These are phyloP conservation scores for Gnaphalium uliginosum DNA, from an alignment of 129 eudicot genomes.

Conservation along the genomic window DNA sequence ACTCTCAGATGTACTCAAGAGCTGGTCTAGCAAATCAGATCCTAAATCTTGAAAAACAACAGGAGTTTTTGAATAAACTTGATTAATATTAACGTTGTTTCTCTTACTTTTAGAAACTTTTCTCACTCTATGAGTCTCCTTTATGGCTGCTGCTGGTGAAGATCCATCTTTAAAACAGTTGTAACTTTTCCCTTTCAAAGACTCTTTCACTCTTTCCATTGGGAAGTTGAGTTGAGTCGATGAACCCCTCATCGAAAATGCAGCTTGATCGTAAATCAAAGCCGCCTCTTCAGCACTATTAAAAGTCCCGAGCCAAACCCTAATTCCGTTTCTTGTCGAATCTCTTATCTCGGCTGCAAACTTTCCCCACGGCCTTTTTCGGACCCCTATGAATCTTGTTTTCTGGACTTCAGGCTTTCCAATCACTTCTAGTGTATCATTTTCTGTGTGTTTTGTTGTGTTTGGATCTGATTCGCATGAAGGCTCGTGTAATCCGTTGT, in stretches of 20 bases:
- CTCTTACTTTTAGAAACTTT: constrained; percentile 12
- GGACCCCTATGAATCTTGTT: constrained; percentile 37
- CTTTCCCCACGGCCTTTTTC: constrained; percentile 39
- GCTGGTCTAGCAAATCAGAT: constrained; percentile 40
- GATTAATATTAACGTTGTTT: background rate
- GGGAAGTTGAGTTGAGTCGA: constrained; percentile 36
- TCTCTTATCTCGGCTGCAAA: constrained; percentile 45
- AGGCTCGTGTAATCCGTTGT: constrained; percentile 2
- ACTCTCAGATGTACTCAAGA: constrained; percentile 35
- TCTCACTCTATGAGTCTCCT: constrained; percentile 42
- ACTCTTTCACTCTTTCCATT: constrained; percentile 38
- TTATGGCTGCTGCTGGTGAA: constrained; percentile 42
- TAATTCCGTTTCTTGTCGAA: constrained; percentile 39
- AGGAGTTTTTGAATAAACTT: constrained; percentile 7
- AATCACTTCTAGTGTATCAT: constrained; percentile 2
- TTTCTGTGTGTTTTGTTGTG: background rate
- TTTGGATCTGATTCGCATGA: constrained; percentile 16
- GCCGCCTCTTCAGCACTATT: constrained; percentile 40
- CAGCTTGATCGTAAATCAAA: constrained; percentile 40
- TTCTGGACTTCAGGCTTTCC: constrained; percentile 17
- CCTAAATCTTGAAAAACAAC: constrained; percentile 39
- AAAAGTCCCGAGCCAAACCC: constrained; percentile 48
- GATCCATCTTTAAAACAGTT: constrained; percentile 20
- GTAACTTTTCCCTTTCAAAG: constrained; percentile 33
- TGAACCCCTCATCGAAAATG: constrained; percentile 42